phyloP scores from a whole-genome alignment of 2,329 filamentous ascomycete genomes.

The Ophiostoma populinum region DNA sequence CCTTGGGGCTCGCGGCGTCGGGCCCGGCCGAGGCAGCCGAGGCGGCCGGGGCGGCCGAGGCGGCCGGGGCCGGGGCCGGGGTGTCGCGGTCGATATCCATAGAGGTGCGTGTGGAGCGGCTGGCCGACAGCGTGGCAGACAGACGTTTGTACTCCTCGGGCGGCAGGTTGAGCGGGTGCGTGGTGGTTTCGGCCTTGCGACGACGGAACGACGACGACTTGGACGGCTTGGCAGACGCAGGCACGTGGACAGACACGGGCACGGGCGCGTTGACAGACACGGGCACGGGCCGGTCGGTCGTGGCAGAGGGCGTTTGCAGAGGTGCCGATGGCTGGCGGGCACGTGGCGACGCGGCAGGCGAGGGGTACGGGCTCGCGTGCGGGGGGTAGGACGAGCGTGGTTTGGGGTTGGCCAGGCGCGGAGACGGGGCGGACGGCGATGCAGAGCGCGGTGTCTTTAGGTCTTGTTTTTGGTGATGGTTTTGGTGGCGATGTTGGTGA shows the following conservation, averaged over 20 bases:
- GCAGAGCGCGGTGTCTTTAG: too few species aligned
- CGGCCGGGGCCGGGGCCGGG: slow-evolving; percentile 17
- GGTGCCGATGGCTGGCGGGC: too few species aligned
- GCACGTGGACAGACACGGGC: slow-evolving; percentile 14
- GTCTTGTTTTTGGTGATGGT: slow-evolving; percentile 7
- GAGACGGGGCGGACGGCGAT: slow-evolving; percentile 8
- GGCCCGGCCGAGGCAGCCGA: background rate
- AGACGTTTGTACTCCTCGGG: slow-evolving; percentile 73
- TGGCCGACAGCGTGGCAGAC: slow-evolving; percentile 23
- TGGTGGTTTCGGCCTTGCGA: slow-evolving; percentile 46
- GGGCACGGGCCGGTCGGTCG: slow-evolving; percentile 2
- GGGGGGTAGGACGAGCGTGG: background rate
- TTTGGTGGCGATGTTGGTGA: too few species aligned
- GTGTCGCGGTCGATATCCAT: slow-evolving; percentile 65
- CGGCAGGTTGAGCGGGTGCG: slow-evolving; percentile 77
- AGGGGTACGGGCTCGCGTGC: background rate
- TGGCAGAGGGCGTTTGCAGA: background rate
- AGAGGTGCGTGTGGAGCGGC: slow-evolving; percentile 41
- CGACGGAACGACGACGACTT: slow-evolving; percentile 26
- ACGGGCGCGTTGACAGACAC: slow-evolving; percentile 13
- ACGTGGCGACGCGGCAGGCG: too few species aligned
- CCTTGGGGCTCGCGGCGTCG: background rate
- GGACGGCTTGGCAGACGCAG: slow-evolving; percentile 23
- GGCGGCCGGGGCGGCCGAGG: background rate
- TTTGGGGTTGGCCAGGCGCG: slow-evolving; percentile 5